Base-by-base conservation (phyloP, 2,329 filamentous ascomycete species). In the Myotisia sp. region DNA sequence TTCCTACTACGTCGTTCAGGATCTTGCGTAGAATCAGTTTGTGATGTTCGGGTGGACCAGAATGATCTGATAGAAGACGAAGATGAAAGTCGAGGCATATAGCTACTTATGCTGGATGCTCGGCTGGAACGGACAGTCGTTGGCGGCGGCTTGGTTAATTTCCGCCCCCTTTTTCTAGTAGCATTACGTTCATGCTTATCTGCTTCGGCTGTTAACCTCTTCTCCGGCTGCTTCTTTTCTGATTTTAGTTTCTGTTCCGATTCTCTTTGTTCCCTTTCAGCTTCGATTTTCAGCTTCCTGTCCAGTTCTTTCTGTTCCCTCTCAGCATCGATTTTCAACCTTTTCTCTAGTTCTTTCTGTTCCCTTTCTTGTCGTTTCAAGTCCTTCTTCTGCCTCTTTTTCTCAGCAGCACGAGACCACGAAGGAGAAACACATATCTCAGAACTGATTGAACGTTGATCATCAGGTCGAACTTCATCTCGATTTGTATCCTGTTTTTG, bases 401-500 rank as follows among this genome's bases (percentile, higher is more conserved):
- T 41, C 21, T 36, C 33, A 17, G 24, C 37, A 12, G 37, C 39
- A 12, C 41, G 26, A 6, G 34, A 36, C 41, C 43, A 43, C 13
- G 41, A 42, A 13, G 39, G 42, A 2, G 42, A 44, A n/a, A 44
- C 40, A 23, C 42, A 44, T 12, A 42, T 37, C 13, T 42, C 35
- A 8, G 43, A 41, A 16, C 38, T 41, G 17, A 41, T 39, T 12
- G 39, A 41, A 21, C 31, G 36, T 6, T 39, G 29, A 20, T 36
- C 32, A 20, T 23, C 33, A 19, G 12, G 12, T 27, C 16, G 16
- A 2, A 14, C 10, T 21, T 38, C 27, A 16, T 5, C 28, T 6
- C 10, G 14, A 3, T 37, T 62, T 58, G 55, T 54, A 55, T 62
- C 59, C 52, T 53, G 55, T 53, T 55, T 58, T 51, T 51, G 51